Evolutionary conservation across 345 rosid species (phyloP), one percentile per base, ranked within the genome.

Genomic region (Arabis alpina): DNA sequence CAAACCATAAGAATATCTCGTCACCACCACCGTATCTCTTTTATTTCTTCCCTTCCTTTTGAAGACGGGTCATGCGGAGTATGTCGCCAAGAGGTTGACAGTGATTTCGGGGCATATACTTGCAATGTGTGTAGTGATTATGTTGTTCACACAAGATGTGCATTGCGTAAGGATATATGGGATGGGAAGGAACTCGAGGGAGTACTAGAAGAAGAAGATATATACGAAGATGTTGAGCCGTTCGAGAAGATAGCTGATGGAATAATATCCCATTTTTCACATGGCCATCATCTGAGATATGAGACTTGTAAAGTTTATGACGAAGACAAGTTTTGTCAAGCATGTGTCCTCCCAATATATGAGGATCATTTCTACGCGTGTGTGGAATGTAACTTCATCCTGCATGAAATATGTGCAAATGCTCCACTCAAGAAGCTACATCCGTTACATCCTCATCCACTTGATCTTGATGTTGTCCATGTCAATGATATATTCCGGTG

Each of bases 141-240:
- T 8, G 24, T 5, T 9, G 70, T 58, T 34, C 79, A 75, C 55
- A 42, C n/a, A 12, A 19, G 3, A 10, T 74, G 77, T 23, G 77
- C 68, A 9, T 19, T 36, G 6, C 23, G 55, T 1, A 0, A 2
- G 0, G 32, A 30, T 47, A 37, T 68, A 12, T 69, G 53, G 66
- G 74, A 69, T 37, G 64, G 53, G 0, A 12, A 1, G 2, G 44
- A 63, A 32, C 48, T 54, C 3, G 59, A 54, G 3, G 44, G 47
- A 2, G 66, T 8, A 8, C 43, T 28, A 4, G 42, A 54, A 7
- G 71, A 53, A 13, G 15, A 30, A 0, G 47, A 32, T 19, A 19
- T 19, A 28, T 4, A 5, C 9, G 13, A 12, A 5, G 14, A 30
- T 6, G 15, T 36, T 6, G 54, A 54, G 6, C 15, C 10, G 2